phyloP scores from a whole-genome alignment of 2,329 filamentous ascomycete species.

The Chalara sp. region DNA sequence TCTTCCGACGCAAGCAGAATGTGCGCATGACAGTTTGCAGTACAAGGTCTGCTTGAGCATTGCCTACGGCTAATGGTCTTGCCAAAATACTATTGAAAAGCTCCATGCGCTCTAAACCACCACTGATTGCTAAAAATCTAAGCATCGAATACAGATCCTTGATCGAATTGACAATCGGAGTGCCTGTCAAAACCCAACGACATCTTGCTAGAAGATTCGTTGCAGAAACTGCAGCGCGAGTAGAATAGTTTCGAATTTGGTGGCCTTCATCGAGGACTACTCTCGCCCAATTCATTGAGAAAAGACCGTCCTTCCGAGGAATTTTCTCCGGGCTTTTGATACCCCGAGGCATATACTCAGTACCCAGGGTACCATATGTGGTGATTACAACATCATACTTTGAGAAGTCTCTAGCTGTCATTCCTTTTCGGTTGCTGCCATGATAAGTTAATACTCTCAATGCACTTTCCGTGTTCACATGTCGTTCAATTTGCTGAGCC shows the following conservation, averaged over 20 bases:
- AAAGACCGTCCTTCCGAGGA: slow-evolving; percentile 42
- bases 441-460: slow-evolving; percentile 72
- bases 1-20: slow-evolving; percentile 73
- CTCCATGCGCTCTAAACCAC: slow-evolving; percentile 65
- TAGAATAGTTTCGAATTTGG: slow-evolving; percentile 68
- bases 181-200: slow-evolving; percentile 74
- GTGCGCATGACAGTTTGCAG: slow-evolving; percentile 74
- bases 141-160: slow-evolving; percentile 76
- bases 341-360: slow-evolving; percentile 50
- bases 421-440: slow-evolving; percentile 50
- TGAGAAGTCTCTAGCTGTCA: slow-evolving; percentile 47
- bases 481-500: slow-evolving; percentile 69
- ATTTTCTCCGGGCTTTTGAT: slow-evolving; percentile 36
- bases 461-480: slow-evolving; percentile 56
- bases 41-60: slow-evolving; percentile 51
- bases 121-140: slow-evolving; percentile 68
- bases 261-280: slow-evolving; percentile 82
- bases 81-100: slow-evolving; percentile 70
- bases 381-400: slow-evolving; percentile 74
- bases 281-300: slow-evolving; percentile 66
- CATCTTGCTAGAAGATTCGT: slow-evolving; percentile 61
- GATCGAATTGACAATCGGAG: slow-evolving; percentile 76
- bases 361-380: slow-evolving; percentile 71
- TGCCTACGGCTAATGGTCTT: slow-evolving; percentile 55
- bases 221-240: slow-evolving; percentile 65